phyloP scores from a whole-genome alignment of 2,329 filamentous ascomycete genomes.

The Stachybotrys echinatus region DNA sequence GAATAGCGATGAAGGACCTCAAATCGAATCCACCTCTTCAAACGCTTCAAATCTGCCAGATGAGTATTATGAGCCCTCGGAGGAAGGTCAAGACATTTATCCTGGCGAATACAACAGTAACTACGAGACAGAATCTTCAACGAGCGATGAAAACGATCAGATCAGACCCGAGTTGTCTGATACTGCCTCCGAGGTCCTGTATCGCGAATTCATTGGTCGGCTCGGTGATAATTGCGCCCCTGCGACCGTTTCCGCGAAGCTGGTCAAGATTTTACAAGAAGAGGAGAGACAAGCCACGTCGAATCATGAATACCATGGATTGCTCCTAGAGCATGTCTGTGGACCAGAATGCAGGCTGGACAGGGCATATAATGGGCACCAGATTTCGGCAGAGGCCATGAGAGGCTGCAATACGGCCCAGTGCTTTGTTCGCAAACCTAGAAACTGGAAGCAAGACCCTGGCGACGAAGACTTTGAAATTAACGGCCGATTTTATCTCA shows the following conservation, averaged over 20 bases:
- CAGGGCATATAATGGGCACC: constrained; percentile 13
- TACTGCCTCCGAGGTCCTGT: not conserved
- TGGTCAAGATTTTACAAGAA: too few species aligned
- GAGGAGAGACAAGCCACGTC: too few species aligned
- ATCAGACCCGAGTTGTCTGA: not conserved
- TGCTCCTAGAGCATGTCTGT: constrained; percentile 16
- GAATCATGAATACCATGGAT: too few species aligned
- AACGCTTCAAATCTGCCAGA: too few species aligned
- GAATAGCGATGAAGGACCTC: too few species aligned
- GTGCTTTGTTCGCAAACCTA: constrained; percentile 15
- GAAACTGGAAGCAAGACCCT: constrained; percentile 6
- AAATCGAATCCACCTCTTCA: too few species aligned
- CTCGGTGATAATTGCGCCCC: too few species aligned
- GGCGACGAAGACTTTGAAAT: constrained; percentile 16
- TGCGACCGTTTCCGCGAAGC: too few species aligned
- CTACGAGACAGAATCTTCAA: not conserved
- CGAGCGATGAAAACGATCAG: not conserved
- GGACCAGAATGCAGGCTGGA: constrained; percentile 10
- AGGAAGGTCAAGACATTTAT: not conserved
- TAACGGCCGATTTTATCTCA: constrained; percentile 8
- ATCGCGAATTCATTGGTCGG: not conserved
- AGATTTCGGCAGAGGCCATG: constrained; percentile 17
- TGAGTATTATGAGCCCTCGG: not conserved
- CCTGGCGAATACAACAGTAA: not conserved
- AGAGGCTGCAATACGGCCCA: constrained; percentile 17